A percentile compares a stretch with the other conserved stretches of the same genome.
Conservation (phyloP, 192 early-diverging fungal species). For the Coemansia sp. region DNA sequence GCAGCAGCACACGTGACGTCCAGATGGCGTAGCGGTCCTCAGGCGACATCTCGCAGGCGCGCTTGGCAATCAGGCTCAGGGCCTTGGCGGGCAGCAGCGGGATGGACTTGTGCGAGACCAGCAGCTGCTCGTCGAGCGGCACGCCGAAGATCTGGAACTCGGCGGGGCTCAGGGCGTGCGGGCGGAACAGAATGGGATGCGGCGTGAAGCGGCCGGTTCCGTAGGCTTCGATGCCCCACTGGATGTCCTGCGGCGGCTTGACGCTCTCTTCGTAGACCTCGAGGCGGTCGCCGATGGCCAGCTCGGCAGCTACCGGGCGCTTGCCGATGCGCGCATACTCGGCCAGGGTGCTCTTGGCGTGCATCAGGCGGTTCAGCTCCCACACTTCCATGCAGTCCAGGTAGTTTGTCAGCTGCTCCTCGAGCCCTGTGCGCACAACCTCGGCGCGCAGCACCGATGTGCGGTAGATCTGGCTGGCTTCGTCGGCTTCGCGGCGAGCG, state of each 20-base stretch:
- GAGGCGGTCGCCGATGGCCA: slow-evolving; percentile 54
- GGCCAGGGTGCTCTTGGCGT: slow-evolving; percentile 48
- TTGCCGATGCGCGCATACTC: slow-evolving; percentile 41
- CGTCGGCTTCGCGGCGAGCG: slow-evolving; percentile 61
- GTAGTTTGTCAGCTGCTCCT: slow-evolving; percentile 62
- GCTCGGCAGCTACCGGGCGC: slow-evolving; percentile 38
- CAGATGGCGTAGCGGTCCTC: slow-evolving; percentile 61
- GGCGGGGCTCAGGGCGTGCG: slow-evolving; percentile 66
- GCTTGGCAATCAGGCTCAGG: slow-evolving; percentile 61
- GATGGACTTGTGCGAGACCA: slow-evolving; percentile 59
- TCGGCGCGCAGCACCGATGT: slow-evolving; percentile 65
- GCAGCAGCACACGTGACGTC: slow-evolving; percentile 60
- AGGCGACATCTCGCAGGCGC: slow-evolving; percentile 20
- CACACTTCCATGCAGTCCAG: slow-evolving; percentile 56
- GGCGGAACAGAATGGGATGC: slow-evolving; percentile 68
- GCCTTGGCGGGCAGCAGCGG: slow-evolving; percentile 64
- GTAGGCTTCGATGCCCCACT: slow-evolving; percentile 74
- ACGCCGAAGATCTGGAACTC: slow-evolving; percentile 81
- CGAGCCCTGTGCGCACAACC: slow-evolving; percentile 64
- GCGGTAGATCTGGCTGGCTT: slow-evolving; percentile 66
- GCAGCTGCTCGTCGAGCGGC: slow-evolving; percentile 65
- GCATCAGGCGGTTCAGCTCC: slow-evolving; percentile 57
- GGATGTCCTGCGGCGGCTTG: slow-evolving; percentile 75
- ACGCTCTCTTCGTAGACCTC: slow-evolving; percentile 70
- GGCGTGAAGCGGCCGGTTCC: slow-evolving; percentile 67